Base-by-base conservation (phyloP, 148 eudicot species). In the Camellia sinensis region DNA sequence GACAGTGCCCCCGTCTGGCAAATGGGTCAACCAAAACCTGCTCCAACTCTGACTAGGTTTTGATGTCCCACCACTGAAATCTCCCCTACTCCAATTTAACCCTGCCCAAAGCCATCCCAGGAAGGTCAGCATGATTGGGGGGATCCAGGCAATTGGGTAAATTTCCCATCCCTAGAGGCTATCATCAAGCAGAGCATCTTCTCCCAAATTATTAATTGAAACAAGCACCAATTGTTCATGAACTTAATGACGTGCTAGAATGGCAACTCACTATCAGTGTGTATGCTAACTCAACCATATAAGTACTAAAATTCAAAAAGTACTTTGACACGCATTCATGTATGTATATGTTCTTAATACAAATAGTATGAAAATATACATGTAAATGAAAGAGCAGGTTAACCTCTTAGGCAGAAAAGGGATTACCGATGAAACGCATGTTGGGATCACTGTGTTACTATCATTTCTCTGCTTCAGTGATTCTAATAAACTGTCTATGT, bases 371-470 rank as follows among this genome's bases (percentile, higher is more conserved):
- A 1, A 17, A 6, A n/a, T 18, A 45, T 45, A 10, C 13, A 10
- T 46, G 13, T 18, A n/a, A n/a, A 70, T 9, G 10, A 70, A 3
- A 15, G 5, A 77, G 19, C 3, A 43, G 3, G 43, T 54, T 3
- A 64, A 44, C 40, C 43, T 10, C 9, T 62, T 50, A 67, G 63
- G 64, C 21, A 54, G 60, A 67, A 8, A 68, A 71, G 60, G 37
- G 56, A 67, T 60, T 91, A 96, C 98, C 84, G 98, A 96, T 80
- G 98, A 85, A 82, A 90, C 80, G 81, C 92, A 89, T 69, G 92
- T 85, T 69, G 99, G 95, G 54, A 48, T 77, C 85, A 81, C 61
- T 22, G 83, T 68, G 52, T 76, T 79, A 75, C 46, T 52, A 59
- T 85, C 87, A 71, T 77, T 79, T 79, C 82, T 88, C 85, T 81